phyloP scores from a whole-genome alignment of 2,329 filamentous ascomycete genomes.

The Trichoderma sp. region DNA sequence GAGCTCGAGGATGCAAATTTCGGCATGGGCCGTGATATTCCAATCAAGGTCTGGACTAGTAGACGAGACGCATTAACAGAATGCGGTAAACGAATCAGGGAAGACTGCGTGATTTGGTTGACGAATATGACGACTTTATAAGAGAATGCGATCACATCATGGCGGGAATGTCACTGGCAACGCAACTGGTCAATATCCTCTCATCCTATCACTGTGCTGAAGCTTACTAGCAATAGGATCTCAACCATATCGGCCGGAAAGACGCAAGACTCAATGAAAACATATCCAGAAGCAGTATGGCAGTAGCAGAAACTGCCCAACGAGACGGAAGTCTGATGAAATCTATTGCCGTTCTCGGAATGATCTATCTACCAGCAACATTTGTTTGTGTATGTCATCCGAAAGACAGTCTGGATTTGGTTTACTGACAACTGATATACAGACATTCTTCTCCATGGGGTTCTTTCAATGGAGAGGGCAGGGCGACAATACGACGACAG shows the following conservation, averaged over 20 bases:
- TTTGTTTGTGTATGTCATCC: slow-evolving; percentile 25
- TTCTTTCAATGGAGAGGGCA: slow-evolving; percentile 7
- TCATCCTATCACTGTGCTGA: neutral
- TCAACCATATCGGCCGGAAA: neutral
- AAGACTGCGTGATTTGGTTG: slow-evolving; percentile 20
- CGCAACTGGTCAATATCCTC: slow-evolving; percentile 18
- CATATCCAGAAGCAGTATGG: neutral
- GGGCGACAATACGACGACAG: neutral
- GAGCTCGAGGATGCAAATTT: slow-evolving; percentile 13
- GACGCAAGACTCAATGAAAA: slow-evolving; percentile 21
- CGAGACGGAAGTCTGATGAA: slow-evolving; percentile 23
- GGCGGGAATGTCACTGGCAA: slow-evolving; percentile 22
- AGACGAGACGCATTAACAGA: neutral
- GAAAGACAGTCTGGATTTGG: neutral
- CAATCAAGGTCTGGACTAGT: neutral
- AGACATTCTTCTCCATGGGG: slow-evolving; percentile 13
- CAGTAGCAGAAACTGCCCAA: slow-evolving; percentile 18
- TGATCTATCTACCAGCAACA: slow-evolving; percentile 30
- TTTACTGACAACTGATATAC: neutral
- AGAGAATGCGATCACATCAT: slow-evolving; percentile 21
- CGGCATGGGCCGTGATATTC: neutral
- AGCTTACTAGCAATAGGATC: neutral
- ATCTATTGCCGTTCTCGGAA: slow-evolving; percentile 22
- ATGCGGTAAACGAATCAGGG: slow-evolving; percentile 1
- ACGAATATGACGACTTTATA: slow-evolving; percentile 23